Percentiles rank a stretch among this genome's conserved stretches.
Conservation (phyloP, 441 rosid genomes). For the Croton setiger region DNA sequence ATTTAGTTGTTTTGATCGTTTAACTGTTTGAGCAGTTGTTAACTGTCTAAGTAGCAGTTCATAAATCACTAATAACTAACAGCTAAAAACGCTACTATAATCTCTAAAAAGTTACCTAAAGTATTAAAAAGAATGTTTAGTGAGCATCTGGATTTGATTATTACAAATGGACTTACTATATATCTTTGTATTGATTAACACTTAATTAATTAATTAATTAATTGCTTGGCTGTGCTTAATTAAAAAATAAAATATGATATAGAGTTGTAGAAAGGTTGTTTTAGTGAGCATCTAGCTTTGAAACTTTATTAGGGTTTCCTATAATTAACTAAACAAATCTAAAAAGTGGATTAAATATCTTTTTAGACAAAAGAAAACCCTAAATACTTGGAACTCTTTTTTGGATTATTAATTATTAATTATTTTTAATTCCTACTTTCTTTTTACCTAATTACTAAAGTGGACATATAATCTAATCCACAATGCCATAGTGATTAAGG, state of each 20-base stretch:
- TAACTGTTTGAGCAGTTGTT: no score
- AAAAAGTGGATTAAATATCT: not conserved
- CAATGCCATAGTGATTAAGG: not conserved
- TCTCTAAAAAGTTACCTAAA: no score
- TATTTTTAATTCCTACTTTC: no score
- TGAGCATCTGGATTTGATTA: no score
- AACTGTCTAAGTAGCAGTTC: no score
- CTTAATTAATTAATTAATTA: not conserved
- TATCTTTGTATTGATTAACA: no score
- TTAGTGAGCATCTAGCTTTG: slow-evolving; percentile 2
- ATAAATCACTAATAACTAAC: no score
- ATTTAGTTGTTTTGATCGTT: no score
- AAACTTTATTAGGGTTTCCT: slow-evolving; percentile 5
- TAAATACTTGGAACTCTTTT: slow-evolving; percentile 13
- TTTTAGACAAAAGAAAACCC: not conserved
- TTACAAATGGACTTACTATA: no score
- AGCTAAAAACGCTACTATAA: no score
- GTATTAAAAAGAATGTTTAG: no score
- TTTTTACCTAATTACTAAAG: not conserved
- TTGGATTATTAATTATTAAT: not conserved
- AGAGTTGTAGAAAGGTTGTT: not conserved
- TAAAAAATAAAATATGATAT: not conserved
- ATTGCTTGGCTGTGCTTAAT: not conserved
- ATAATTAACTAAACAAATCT: not conserved
- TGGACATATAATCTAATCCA: not conserved